Base-by-base conservation (phyloP, 257 asterid genomes). In the Fraxinus anomala region DNA sequence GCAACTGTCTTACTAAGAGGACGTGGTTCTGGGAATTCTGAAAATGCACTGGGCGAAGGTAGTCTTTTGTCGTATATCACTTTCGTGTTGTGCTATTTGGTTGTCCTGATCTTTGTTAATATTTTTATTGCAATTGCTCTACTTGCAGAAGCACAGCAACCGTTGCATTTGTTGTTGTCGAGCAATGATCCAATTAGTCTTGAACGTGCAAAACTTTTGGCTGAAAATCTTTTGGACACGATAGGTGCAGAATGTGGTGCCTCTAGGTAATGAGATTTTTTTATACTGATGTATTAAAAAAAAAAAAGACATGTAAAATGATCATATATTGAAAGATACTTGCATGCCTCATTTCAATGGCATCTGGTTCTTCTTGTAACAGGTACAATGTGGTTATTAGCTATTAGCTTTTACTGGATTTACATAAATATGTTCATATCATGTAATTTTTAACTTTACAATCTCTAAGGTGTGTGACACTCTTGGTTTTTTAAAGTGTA, bases 141-240 rank as follows among this genome's bases (percentile, higher is more conserved):
- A 75, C 81, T 84, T 86, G 88, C 88, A 93, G 99, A 86, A 85
- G 84, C 82, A 26, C 88, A 80, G 74, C 90, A 85, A 79, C 98
- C 97, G 34, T 83, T 96, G 86, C 98, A 96, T 89, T 88, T 96
- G 82, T 83, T 91, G 74, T 84, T 96, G 85, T 89, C 95, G 17
- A 90, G 98, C 88, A 91, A 83, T 82, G 92, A 93, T 83, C 77
- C 89, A 67, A 86, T 88, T 80, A 88, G 92, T 83, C 95, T 96
- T 81, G 97, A 96, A 81, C 89, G 68, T 77, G 98, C 99, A 34
- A 96, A 93, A 87, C 89, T 93, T 73, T 85, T 96, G 87, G 98
- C 97, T 13, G 97, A 92, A 89, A 92, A 93, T 86, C 92, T 96
- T 68, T 84, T 96, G 95, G 98, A 93, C 83, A 93, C 99, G 72